Evolutionary conservation across 169 alveolate species (phyloP).

Genomic region (Toxoplasma gondii): DNA sequence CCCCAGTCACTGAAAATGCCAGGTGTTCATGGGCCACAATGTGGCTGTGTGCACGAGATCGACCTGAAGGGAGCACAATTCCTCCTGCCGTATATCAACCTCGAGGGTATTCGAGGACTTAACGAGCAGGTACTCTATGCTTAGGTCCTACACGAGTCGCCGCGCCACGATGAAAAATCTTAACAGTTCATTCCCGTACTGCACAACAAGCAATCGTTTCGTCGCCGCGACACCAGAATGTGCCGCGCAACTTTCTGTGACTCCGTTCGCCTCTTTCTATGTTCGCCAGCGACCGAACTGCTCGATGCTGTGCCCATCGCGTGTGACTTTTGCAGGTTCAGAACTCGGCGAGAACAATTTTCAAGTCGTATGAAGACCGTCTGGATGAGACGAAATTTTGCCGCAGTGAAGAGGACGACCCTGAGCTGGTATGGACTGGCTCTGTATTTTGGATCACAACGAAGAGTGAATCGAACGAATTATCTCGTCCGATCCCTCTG

Average conservation of each 20-base stretch:
- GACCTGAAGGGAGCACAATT: conserved; percentile 77
- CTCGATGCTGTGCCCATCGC: not conserved
- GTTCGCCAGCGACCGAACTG: no score
- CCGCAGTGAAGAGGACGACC: conserved; percentile 78
- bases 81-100: conserved; percentile 74
- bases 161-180: not conserved
- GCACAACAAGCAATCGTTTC: not conserved
- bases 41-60: conserved; percentile 79
- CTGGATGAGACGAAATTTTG: conserved; percentile 73
- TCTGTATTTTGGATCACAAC: not conserved
- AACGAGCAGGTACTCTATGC: conserved; percentile 74
- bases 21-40: conserved; percentile 79
- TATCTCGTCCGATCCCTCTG: no score
- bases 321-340: not conserved
- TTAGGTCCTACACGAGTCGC: not conserved
- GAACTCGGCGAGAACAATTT: conserved; percentile 76
- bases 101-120: conserved; percentile 76
- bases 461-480: not conserved
- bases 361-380: conserved; percentile 76
- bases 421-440: conserved; percentile 75
- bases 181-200: not conserved
- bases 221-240: not conserved
- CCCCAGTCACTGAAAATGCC: conserved; percentile 70
- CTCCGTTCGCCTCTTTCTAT: not conserved
- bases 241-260: not conserved